Percentiles rank a stretch among this genome's conserved stretches.
Evolutionary conservation across 768 basidiomycete genomes (phyloP).

Genomic region (Strobilomyces confusus): DNA sequence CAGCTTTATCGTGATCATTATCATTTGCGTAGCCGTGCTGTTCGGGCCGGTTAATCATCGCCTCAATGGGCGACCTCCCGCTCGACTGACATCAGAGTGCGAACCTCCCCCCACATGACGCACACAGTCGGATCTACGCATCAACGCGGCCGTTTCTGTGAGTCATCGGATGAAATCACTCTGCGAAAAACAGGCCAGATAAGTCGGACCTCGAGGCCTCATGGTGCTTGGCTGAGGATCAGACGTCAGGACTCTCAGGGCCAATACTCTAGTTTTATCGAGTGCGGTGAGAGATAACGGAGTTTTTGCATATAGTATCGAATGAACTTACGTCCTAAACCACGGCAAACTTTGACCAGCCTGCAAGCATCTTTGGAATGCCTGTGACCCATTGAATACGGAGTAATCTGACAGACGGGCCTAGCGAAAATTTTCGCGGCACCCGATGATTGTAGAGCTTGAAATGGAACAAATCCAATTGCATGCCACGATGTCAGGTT

Average conservation of each 20-base stretch:
- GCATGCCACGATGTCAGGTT: conserved; percentile 14
- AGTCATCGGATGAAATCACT: neutral
- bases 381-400: conserved; percentile 3
- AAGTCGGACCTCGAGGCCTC: no score
- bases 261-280: neutral
- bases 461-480: conserved; percentile 8
- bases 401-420: conserved; percentile 10
- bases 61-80: neutral
- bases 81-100: neutral
- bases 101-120: neutral
- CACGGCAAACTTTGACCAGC: neutral
- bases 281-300: neutral
- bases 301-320: neutral
- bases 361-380: neutral
- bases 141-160: neutral
- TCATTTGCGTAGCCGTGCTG: neutral
- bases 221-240: neutral
- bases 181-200: neutral
- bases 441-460: neutral
- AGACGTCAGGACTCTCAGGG: neutral
- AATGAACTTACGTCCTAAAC: conserved; percentile 7
- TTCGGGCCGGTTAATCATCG: neutral
- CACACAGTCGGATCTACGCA: neutral
- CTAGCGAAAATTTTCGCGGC: neutral
- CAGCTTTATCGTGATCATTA: conserved; percentile 4